Base-by-base conservation (phyloP, 306 rosid species). In the Inga laurina region DNA sequence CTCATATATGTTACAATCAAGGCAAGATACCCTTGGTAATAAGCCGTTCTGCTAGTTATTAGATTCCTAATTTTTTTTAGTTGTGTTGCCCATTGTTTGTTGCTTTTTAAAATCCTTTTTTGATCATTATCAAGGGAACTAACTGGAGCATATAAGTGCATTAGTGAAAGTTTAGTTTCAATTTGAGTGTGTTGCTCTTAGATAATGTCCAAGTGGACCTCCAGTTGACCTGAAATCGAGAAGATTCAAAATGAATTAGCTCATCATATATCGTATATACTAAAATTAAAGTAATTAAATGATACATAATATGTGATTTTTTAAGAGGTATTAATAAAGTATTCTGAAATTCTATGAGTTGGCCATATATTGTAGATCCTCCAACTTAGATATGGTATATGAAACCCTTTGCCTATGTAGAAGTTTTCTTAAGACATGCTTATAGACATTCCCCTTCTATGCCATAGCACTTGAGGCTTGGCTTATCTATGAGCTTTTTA, bases 1-100 rank as follows among this genome's bases (percentile, higher is more conserved):
- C 95, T 93, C 78, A 93, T 91, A 78, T 93, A 88, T 79, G 90
- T 93, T 56, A 87, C 74, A 37, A 93, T 93, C 93, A 93, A 93
- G 97, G 94, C 97, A 88, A 93, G 97, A 92, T 77, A 77, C 78
- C 77, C 90, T 91, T 88, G 92, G 93, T 91, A 90, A 93, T 85
- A 83, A 65, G 82, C 82, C 92, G 87, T 80, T 82, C 72, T 82
- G 52, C 86, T 82, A 57, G 66, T 82, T 68, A 44, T 82, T 35
- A 41, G 49, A 71, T 80, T 15, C 56, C 34, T 71, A 43, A 16
- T 8, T 69, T 82, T 24, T 62, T 32, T 62, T 32, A 13, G 62
- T 37, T 79, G 34, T 54, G 51, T 32, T 67, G 57, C 75, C 44
- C 16, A 0, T 44, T 54, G 30, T 48, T 52, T 75, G 70, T 51